Evolutionary conservation across 2,329 filamentous ascomycete genomes (phyloP).

Genomic region (Cladophialophora psammophila): DNA sequence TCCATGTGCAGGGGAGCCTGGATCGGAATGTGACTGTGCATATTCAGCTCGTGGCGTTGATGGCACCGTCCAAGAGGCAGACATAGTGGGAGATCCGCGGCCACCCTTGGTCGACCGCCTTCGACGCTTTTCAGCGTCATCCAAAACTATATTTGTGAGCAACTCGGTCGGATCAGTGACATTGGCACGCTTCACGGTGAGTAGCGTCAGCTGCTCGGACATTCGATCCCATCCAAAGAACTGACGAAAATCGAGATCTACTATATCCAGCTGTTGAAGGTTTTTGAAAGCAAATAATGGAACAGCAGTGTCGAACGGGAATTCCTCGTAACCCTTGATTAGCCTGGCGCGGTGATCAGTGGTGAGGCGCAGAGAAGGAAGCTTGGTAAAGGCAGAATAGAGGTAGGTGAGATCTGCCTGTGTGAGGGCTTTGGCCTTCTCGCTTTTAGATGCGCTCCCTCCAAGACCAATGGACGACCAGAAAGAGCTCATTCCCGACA

Average conservation of each 20-base stretch:
- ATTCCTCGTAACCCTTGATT: conserved; percentile 94
- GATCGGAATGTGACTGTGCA: conserved; percentile 71
- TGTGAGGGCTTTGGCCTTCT: conserved; percentile 85
- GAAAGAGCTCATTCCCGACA: conserved; percentile 93
- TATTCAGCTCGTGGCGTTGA: conserved; percentile 71
- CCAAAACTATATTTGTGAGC: conserved; percentile 88
- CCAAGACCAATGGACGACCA: conserved; percentile 89
- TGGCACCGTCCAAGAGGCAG: conserved; percentile 68
- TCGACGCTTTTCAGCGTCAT: conserved; percentile 93
- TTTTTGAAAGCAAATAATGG: conserved; percentile 98
- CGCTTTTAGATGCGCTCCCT: conserved; percentile 78
- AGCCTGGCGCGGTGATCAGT: conserved; percentile 92
- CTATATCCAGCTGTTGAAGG: conserved; percentile 89
- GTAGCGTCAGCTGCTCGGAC: conserved; percentile 86
- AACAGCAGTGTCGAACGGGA: conserved; percentile 96
- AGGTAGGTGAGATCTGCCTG: conserved; percentile 92
- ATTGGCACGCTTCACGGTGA: conserved; percentile 85
- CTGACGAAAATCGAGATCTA: conserved; percentile 93
- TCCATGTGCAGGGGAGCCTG: conserved; percentile 66
- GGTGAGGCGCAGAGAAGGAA: conserved; percentile 85
- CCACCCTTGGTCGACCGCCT: conserved; percentile 81
- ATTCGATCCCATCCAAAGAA: conserved; percentile 97
- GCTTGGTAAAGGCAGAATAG: conserved; percentile 98
- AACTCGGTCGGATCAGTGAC: conserved; percentile 91
- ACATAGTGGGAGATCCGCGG: conserved; percentile 71